Evolutionary conservation across 345 rosid species (phyloP), one percentile per base, ranked within the genome.

Genomic region (Bruguiera sexangula): DNA sequence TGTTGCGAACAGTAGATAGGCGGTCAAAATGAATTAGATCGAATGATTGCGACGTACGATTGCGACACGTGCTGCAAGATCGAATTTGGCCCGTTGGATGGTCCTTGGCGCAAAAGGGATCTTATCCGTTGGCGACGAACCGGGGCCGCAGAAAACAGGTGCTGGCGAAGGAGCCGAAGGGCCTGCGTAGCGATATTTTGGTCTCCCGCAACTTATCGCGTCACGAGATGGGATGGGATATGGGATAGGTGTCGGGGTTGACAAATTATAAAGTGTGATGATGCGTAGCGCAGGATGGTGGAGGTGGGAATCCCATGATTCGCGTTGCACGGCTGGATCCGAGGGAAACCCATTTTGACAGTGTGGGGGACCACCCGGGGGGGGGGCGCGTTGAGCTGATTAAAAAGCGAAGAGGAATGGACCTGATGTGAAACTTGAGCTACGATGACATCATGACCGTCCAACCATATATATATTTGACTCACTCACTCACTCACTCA

Each of bases 311-410:
- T 88, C 90, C 85, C 86, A 83, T 85, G 84, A 79, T 86, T 84
- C 70, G 79, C 52, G 56, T 73, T 75, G 86, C 85, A 88, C 90
- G 87, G 91, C 89, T 90, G 83, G 88, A 88, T 88, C 78, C 73
- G 87, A 67, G 84, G 73, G 76, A 76, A 13, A 9, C 15, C 46
- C 46, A 11, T 11, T 75, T 72, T 82, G 81, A 76, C 75, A 75
- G 73, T 56, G 80, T 67, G 84, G 50, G 92, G 88, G 87, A 78
- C 87, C 87, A 77, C 83, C 62, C 22, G 31, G 21, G 6, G 20
- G 6, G 54, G 43, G 0, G 24, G 30, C 26, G 30, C 26, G 2
- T 20, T 18, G 5, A 21, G 58, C 8, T 8, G 27, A 60, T 0
- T 29, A 26, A 13, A n/a, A 29, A 29, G 29, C 21, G 54, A 31